Conservation (phyloP, 2,329 filamentous ascomycete species). For the Cyphellophora europaea region DNA sequence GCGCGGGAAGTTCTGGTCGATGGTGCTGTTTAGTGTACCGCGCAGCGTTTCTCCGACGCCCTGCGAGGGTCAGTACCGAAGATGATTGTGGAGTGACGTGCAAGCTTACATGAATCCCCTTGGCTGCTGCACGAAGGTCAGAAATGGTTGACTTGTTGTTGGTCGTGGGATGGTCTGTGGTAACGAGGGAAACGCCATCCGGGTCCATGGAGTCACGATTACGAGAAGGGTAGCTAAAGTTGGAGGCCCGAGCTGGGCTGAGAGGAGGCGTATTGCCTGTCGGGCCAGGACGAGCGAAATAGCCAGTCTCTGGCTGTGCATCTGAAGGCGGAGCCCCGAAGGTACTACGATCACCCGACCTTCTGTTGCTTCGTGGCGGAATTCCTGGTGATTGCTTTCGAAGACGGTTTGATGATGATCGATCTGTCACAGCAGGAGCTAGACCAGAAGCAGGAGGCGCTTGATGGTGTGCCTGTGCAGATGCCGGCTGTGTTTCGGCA, state of each 20-base stretch:
- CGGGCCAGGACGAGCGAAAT: conserved; percentile 2
- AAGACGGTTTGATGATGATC: background rate
- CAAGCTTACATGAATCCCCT: conserved; percentile 15
- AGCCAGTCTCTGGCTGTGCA: conserved; percentile 1
- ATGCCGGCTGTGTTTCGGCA: too few species aligned
- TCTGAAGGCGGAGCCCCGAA: background rate
- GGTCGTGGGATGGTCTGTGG: conserved; percentile 10
- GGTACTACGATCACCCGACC: too few species aligned
- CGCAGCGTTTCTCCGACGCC: conserved; percentile 18
- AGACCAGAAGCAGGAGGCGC: too few species aligned
- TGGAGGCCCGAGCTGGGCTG: conserved; percentile 11
- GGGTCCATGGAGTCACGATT: background rate
- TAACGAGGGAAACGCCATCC: conserved; percentile 4
- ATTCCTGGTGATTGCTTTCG: too few species aligned
- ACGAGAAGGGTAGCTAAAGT: conserved; percentile 18
- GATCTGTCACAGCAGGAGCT: background rate
- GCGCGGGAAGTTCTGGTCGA: conserved; percentile 13
- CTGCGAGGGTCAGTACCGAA: conserved; percentile 3
- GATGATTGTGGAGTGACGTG: background rate
- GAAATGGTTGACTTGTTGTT: conserved; percentile 15
- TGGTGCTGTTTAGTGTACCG: conserved; percentile 14
- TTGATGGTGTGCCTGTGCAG: too few species aligned
- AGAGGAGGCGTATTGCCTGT: conserved; percentile 8
- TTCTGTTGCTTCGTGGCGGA: too few species aligned
- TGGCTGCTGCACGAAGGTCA: conserved; percentile 15